phyloP scores from a whole-genome alignment of 805 yeast species.

The Candida hispaniensis region DNA sequence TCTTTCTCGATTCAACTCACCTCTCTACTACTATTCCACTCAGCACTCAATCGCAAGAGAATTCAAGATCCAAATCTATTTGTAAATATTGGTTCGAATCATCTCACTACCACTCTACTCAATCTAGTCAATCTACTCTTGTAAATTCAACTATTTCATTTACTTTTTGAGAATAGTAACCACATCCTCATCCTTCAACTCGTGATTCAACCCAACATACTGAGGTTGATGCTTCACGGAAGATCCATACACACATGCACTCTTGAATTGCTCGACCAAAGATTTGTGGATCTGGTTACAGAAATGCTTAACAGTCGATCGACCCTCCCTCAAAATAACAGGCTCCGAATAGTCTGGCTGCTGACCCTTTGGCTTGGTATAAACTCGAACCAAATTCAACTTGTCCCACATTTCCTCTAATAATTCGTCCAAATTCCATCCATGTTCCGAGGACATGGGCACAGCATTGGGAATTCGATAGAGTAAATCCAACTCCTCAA shows the following conservation, averaged over 20 bases:
- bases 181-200: slow-evolving; percentile 89
- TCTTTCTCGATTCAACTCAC: no score
- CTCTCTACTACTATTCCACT: no score
- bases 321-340: slow-evolving; percentile 73
- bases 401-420: slow-evolving; percentile 93
- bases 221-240: slow-evolving; percentile 98
- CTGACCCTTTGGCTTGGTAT: slow-evolving; percentile 92
- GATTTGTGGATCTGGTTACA: slow-evolving; percentile 95
- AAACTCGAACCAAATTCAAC: slow-evolving; percentile 83
- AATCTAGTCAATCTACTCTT: neutral
- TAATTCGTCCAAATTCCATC: slow-evolving; percentile 95
- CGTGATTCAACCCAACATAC: slow-evolving; percentile 79
- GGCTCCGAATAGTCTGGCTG: slow-evolving; percentile 94
- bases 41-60: no score
- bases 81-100: no score
- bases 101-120: neutral
- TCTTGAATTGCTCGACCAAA: slow-evolving; percentile 84
- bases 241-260: slow-evolving; percentile 81
- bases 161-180: slow-evolving; percentile 79
- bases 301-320: slow-evolving; percentile 84
- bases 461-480: slow-evolving; percentile 94
- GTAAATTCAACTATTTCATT: no score
- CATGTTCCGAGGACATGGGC: slow-evolving; percentile 90
- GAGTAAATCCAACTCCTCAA: slow-evolving; percentile 83
- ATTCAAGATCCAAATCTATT: no score